Evolutionary conservation across 2,329 filamentous ascomycete species (phyloP).

Genomic region (Sarocladiaceae sp.): DNA sequence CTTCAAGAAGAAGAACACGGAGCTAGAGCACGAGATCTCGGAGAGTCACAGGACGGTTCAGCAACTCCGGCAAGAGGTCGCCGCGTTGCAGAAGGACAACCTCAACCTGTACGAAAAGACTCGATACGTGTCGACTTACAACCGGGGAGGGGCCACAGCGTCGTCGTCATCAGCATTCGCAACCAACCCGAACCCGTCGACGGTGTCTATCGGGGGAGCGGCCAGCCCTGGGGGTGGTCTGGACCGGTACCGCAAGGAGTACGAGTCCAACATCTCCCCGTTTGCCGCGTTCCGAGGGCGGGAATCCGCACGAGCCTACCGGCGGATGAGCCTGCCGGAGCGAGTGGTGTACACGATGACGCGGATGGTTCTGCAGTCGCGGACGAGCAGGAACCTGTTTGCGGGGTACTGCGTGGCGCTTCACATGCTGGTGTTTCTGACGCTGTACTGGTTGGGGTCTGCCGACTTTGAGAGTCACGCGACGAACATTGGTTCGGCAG

Average conservation of each 20-base stretch:
- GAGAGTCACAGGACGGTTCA: slow-evolving; percentile 77
- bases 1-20: slow-evolving; percentile 91
- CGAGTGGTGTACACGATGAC: slow-evolving; percentile 86
- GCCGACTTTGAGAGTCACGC: slow-evolving; percentile 58
- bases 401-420: slow-evolving; percentile 84
- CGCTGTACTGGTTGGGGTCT: slow-evolving; percentile 77
- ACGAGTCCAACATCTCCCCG: slow-evolving; percentile 91
- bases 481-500: slow-evolving; percentile 46
- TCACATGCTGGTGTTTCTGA: slow-evolving; percentile 80
- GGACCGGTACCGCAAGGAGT: slow-evolving; percentile 83
- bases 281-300: slow-evolving; percentile 94
- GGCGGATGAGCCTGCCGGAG: slow-evolving; percentile 88
- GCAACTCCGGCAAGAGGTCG: slow-evolving; percentile 81
- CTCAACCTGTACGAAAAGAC: slow-evolving; percentile 96
- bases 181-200: slow-evolving; percentile 68
- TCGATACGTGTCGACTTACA: slow-evolving; percentile 91
- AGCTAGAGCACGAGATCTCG: slow-evolving; percentile 85
- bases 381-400: slow-evolving; percentile 89
- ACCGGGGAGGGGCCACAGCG: slow-evolving; percentile 55
- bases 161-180: slow-evolving; percentile 61
- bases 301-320: slow-evolving; percentile 84
- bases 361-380: slow-evolving; percentile 80
- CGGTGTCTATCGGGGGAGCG: slow-evolving; percentile 55
- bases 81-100: slow-evolving; percentile 92
- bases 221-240: slow-evolving; percentile 59